A percentile compares a stretch with the other conserved stretches of the same genome.
Evolutionary conservation across 257 asterid species (phyloP).

Genomic region (Lavandula angustifolia): DNA sequence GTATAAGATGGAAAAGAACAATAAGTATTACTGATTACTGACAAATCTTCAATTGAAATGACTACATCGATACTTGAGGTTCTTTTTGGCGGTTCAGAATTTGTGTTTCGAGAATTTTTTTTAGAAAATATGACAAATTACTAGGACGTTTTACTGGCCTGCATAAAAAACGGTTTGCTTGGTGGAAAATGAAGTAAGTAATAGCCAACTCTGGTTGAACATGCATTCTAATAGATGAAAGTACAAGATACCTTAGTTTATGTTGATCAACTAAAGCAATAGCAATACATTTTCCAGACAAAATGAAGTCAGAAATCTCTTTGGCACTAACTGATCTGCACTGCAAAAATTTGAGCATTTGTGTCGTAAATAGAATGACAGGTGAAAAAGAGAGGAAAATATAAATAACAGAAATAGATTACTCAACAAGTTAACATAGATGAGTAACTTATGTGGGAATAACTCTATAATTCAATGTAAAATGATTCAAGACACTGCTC

Average conservation of each 20-base stretch:
- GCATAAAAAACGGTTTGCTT: slow-evolving; percentile 5
- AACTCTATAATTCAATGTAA: background rate
- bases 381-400: background rate
- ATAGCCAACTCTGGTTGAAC: background rate
- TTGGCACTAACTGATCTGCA: slow-evolving; percentile 79
- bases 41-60: slow-evolving; percentile 11
- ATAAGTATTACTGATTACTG: background rate
- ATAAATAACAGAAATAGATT: background rate
- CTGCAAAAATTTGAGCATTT: slow-evolving; percentile 54
- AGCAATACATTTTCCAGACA: slow-evolving; percentile 75
- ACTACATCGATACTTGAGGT: background rate
- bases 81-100: background rate
- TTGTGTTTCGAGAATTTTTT: background rate
- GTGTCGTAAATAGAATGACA: slow-evolving; percentile 23
- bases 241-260: slow-evolving; percentile 58
- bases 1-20: slow-evolving; percentile 3
- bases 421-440: background rate
- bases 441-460: background rate
- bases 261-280: slow-evolving; percentile 88
- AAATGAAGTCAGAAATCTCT: slow-evolving; percentile 58
- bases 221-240: slow-evolving; percentile 10
- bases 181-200: background rate
- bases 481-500: background rate
- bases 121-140: slow-evolving; percentile 5
- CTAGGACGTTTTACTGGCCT: background rate